A percentile compares a stretch with the other conserved stretches of the same genome.
These are phyloP conservation scores for Suhomyces yuchorum DNA, from an alignment of 1,139 yeast genomes.

Conservation along the genomic window DNA sequence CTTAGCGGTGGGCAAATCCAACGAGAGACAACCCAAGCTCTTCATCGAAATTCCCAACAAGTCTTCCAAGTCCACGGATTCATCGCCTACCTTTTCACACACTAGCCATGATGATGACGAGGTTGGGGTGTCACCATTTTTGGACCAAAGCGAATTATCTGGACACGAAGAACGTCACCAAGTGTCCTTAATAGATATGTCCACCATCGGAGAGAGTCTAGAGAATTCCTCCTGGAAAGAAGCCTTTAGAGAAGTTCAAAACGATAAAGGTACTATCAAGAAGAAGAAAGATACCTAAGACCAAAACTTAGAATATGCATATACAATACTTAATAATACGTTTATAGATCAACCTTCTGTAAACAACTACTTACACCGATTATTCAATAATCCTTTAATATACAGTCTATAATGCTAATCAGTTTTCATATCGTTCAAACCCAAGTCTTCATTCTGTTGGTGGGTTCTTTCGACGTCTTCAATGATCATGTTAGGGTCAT, in stretches of 20 bases:
- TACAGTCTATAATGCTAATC: slow-evolving; percentile 3
- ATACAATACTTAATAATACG: not conserved
- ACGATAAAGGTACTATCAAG: slow-evolving; percentile 6
- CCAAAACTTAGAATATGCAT: not conserved
- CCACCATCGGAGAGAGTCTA: slow-evolving; percentile 29
- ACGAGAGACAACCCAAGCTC: slow-evolving; percentile 21
- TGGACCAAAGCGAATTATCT: slow-evolving; percentile 6
- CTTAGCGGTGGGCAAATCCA: not conserved
- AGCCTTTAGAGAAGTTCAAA: slow-evolving; percentile 25
- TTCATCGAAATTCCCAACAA: slow-evolving; percentile 23
- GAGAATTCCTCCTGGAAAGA: slow-evolving; percentile 33
- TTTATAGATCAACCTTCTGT: not conserved
- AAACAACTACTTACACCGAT: not conserved
- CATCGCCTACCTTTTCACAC: slow-evolving; percentile 7
- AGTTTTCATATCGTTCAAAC: slow-evolving; percentile 76
- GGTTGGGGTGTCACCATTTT: slow-evolving; percentile 15
- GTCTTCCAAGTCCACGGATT: slow-evolving; percentile 6
- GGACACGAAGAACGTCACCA: slow-evolving; percentile 14
- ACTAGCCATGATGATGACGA: slow-evolving; percentile 12
- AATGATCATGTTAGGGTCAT: slow-evolving; percentile 90
- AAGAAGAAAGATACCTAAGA: not conserved
- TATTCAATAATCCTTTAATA: slow-evolving; percentile 1
- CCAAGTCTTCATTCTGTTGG: slow-evolving; percentile 89
- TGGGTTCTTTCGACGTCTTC: slow-evolving; percentile 88
- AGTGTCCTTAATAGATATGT: slow-evolving; percentile 26